These are phyloP conservation scores for Penicillium freii DNA, from an alignment of 2,329 filamentous ascomycete species.

Conservation along the genomic window DNA sequence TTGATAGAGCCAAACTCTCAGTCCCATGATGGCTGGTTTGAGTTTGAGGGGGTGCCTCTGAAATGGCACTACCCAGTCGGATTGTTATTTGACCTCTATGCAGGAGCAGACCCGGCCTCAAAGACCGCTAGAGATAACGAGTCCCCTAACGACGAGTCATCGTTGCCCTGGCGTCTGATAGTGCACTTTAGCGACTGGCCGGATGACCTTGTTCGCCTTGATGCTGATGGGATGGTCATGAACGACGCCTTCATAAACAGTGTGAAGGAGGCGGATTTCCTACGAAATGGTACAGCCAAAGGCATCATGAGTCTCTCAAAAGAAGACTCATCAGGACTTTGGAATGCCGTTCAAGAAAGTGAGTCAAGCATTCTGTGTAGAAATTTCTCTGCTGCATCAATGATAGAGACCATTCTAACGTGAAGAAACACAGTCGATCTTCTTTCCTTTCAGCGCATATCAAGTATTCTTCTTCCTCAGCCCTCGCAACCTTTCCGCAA, in stretches of 20 bases:
- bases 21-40: conserved; percentile 60
- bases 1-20: conserved; percentile 58
- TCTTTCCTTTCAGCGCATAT: conserved; percentile 68
- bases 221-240: conserved; percentile 54
- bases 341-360: conserved; percentile 76
- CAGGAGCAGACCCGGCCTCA: conserved; percentile 51
- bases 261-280: conserved; percentile 79
- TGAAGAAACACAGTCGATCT: conserved; percentile 61
- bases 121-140: conserved; percentile 25
- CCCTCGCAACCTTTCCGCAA: conserved; percentile 70
- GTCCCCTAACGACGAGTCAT: conserved; percentile 14
- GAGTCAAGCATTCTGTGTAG: conserved; percentile 23
- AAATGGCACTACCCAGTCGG: conserved; percentile 73
- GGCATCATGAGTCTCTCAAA: conserved; percentile 87
- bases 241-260: conserved; percentile 67
- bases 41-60: conserved; percentile 64
- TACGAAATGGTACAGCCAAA: conserved; percentile 83
- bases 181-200: conserved; percentile 62
- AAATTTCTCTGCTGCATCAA: not conserved
- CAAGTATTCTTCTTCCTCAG: conserved; percentile 70
- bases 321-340: conserved; percentile 76
- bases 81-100: conserved; percentile 67
- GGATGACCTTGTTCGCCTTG: conserved; percentile 56
- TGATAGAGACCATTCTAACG: not conserved
- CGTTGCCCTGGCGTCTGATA: conserved; percentile 62